phyloP scores from a whole-genome alignment of 306 rosid genomes.

The Morella rubra region DNA sequence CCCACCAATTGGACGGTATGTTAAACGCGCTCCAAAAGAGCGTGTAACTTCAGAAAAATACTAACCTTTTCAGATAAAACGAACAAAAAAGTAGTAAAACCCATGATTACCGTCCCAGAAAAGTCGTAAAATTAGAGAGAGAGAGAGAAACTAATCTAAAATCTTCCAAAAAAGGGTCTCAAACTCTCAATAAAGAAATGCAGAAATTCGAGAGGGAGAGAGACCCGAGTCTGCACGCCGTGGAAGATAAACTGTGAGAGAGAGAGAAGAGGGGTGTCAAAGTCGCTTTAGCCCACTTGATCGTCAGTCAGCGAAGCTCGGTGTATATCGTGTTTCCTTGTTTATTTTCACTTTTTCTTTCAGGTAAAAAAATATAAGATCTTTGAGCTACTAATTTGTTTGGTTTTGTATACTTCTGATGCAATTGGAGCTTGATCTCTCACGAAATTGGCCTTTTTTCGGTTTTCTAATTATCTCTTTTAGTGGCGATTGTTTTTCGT shows the following conservation, averaged over 20 bases:
- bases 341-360: not conserved
- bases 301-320: not conserved
- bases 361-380: not conserved
- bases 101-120: not conserved
- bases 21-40: not conserved
- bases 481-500: not conserved
- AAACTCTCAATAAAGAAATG: not conserved
- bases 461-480: not conserved
- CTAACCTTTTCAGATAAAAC: no score
- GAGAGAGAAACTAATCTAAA: not conserved
- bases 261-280: not conserved
- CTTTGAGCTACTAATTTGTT: constrained; percentile 4
- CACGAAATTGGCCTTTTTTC: not conserved
- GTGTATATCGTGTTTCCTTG: not conserved
- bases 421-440: constrained; percentile 14
- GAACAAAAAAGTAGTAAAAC: not conserved
- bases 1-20: not conserved
- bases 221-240: constrained; percentile 8
- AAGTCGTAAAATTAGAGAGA: constrained; percentile 12
- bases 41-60: not conserved
- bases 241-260: not conserved
- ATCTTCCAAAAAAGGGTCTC: not conserved
- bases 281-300: not conserved
- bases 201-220: constrained; percentile 1
- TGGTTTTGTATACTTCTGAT: not conserved